phyloP scores from a whole-genome alignment of 2,329 filamentous ascomycete species.

The Albifimbria verrucaria region DNA sequence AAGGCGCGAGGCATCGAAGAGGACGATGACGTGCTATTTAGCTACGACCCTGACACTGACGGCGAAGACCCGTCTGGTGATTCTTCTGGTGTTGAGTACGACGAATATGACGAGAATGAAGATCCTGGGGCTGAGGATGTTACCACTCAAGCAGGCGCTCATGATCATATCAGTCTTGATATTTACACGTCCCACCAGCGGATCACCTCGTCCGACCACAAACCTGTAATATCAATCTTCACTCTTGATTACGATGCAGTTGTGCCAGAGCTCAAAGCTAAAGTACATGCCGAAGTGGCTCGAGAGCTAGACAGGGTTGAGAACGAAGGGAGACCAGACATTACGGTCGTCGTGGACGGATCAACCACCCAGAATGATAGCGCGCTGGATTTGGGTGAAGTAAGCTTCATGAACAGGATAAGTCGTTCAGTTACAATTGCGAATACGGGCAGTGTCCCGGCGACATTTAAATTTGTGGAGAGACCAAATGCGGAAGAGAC shows the following conservation, averaged over 20 bases:
- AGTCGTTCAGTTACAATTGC: slow-evolving; percentile 75
- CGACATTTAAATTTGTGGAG: slow-evolving; percentile 77
- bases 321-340: slow-evolving; percentile 79
- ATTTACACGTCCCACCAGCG: slow-evolving; percentile 86
- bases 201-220: slow-evolving; percentile 91
- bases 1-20: slow-evolving; percentile 72
- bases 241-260: slow-evolving; percentile 82
- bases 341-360: slow-evolving; percentile 77
- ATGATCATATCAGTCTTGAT: slow-evolving; percentile 53
- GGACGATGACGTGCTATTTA: slow-evolving; percentile 83
- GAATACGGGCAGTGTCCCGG: slow-evolving; percentile 82
- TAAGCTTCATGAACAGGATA: slow-evolving; percentile 66
- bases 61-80: slow-evolving; percentile 36
- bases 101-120: slow-evolving; percentile 52
- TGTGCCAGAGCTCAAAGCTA: slow-evolving; percentile 78
- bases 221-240: slow-evolving; percentile 83
- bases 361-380: slow-evolving; percentile 39
- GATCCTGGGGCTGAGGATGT: slow-evolving; percentile 44
- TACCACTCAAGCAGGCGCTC: slow-evolving; percentile 55
- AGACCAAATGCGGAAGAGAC: slow-evolving; percentile 53
- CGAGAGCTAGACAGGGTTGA: slow-evolving; percentile 85
- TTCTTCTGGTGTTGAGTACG: slow-evolving; percentile 49
- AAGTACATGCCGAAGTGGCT: slow-evolving; percentile 81
- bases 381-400: slow-evolving; percentile 73
- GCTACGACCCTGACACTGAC: slow-evolving; percentile 83